Percentiles rank a stretch among this genome's conserved stretches.
These are phyloP conservation scores for Globisporangium paroecandrum DNA, from an alignment of 352 stramenopile genomes.

Conservation along the genomic window DNA sequence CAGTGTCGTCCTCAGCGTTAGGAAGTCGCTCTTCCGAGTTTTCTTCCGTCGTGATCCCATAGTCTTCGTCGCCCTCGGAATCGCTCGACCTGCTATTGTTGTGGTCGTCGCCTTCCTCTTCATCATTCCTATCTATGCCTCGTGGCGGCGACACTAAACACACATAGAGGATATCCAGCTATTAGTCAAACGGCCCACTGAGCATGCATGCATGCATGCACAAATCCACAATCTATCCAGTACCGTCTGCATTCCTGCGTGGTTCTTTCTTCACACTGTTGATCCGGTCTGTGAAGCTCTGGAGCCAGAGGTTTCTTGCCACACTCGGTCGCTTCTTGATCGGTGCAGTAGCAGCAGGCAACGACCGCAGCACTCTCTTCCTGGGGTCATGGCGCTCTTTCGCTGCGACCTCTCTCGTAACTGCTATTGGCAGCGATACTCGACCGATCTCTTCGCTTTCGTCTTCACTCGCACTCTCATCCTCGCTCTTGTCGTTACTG, in stretches of 20 bases:
- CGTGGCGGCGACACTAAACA: neutral
- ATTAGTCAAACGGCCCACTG: neutral
- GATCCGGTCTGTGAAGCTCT: neutral
- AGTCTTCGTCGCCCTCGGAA: slow-evolving; percentile 7
- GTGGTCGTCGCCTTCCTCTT: neutral
- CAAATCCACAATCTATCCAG: neutral
- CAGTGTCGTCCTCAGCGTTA: neutral
- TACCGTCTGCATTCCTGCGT: neutral
- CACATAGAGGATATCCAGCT: neutral
- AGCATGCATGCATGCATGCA: neutral
- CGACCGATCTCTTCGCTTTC: neutral
- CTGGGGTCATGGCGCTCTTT: slow-evolving; percentile 4
- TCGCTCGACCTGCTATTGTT: neutral
- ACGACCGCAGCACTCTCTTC: neutral
- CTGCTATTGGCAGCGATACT: neutral
- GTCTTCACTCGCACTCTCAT: slow-evolving; percentile 3
- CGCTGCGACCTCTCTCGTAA: neutral
- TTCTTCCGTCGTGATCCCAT: slow-evolving; percentile 13
- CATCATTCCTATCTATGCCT: neutral
- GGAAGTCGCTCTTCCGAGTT: slow-evolving; percentile 8
- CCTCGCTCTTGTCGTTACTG: slow-evolving; percentile 3
- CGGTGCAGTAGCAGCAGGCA: neutral
- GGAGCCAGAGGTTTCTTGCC: neutral
- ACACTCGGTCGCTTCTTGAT: neutral
- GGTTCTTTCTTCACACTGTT: neutral